These are phyloP conservation scores for Globisporangium acanthophoron DNA, from an alignment of 352 stramenopile genomes.

Conservation along the genomic window DNA sequence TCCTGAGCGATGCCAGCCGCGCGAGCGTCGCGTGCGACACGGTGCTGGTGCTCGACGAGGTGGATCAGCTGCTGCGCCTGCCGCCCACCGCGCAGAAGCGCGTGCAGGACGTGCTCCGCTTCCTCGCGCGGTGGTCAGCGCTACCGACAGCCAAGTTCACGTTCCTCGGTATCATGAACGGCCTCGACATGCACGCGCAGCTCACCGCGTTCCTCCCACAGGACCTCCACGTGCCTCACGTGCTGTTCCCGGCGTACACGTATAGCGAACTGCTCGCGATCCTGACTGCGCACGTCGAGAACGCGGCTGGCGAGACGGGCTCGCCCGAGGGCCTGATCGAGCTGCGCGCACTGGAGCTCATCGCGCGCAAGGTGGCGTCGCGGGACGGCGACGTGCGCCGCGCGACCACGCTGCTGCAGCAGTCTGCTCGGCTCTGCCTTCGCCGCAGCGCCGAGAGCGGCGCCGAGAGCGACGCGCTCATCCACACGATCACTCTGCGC, in stretches of 20 bases:
- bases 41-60: slow-evolving; percentile 60
- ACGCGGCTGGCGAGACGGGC: slow-evolving; percentile 2
- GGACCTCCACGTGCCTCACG: slow-evolving; percentile 26
- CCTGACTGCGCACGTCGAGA: slow-evolving; percentile 32
- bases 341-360: slow-evolving; percentile 44
- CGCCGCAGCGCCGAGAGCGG: slow-evolving; percentile 12
- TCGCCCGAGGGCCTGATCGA: slow-evolving; percentile 23
- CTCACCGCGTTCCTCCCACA: slow-evolving; percentile 28
- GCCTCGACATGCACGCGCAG: slow-evolving; percentile 65
- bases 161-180: slow-evolving; percentile 72
- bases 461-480: not conserved
- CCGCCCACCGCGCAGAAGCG: slow-evolving; percentile 27
- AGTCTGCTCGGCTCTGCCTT: slow-evolving; percentile 38
- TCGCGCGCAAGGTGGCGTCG: slow-evolving; percentile 59
- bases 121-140: slow-evolving; percentile 53
- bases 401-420: slow-evolving; percentile 53
- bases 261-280: slow-evolving; percentile 46
- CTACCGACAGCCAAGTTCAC: slow-evolving; percentile 26
- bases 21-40: slow-evolving; percentile 4
- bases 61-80: slow-evolving; percentile 56
- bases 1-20: slow-evolving; percentile 20
- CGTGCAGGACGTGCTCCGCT: slow-evolving; percentile 50
- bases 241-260: slow-evolving; percentile 58
- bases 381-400: slow-evolving; percentile 62
- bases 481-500: slow-evolving; percentile 22